These are phyloP conservation scores for Salix purpurea DNA, from an alignment of 345 rosid species.

Conservation along the genomic window DNA sequence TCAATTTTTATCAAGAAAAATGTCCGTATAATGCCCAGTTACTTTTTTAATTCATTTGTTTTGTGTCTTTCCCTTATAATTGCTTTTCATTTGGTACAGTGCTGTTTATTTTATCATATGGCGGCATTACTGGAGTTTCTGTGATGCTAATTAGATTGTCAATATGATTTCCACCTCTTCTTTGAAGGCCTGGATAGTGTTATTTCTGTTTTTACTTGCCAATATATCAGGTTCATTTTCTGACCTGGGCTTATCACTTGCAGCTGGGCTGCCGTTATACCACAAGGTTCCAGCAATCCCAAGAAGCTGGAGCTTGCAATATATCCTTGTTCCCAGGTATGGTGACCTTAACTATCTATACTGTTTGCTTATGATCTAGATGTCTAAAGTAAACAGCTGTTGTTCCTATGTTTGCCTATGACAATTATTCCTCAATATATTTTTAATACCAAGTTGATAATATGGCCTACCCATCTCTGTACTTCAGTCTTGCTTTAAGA, in stretches of 20 bases:
- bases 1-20: constrained; percentile 16
- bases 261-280: constrained; percentile 27
- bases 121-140: neutral
- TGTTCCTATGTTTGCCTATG: neutral
- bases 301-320: constrained; percentile 20
- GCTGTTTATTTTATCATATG: neutral
- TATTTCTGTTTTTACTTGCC: neutral
- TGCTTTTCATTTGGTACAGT: neutral
- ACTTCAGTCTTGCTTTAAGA: neutral
- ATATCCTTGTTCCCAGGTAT: constrained; percentile 19
- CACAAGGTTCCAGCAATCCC: constrained; percentile 14
- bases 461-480: neutral
- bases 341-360: neutral
- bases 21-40: neutral
- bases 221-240: neutral
- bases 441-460: neutral
- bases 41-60: neutral
- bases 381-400: neutral
- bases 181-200: constrained; percentile 8
- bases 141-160: constrained; percentile 1
- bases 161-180: neutral
- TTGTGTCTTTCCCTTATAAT: neutral
- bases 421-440: neutral
- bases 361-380: constrained; percentile 8
- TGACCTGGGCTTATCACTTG: neutral